A percentile compares a stretch with the other conserved stretches of the same genome.
Conservation (phyloP, 306 rosid species). For the Inga leiocalycina region DNA sequence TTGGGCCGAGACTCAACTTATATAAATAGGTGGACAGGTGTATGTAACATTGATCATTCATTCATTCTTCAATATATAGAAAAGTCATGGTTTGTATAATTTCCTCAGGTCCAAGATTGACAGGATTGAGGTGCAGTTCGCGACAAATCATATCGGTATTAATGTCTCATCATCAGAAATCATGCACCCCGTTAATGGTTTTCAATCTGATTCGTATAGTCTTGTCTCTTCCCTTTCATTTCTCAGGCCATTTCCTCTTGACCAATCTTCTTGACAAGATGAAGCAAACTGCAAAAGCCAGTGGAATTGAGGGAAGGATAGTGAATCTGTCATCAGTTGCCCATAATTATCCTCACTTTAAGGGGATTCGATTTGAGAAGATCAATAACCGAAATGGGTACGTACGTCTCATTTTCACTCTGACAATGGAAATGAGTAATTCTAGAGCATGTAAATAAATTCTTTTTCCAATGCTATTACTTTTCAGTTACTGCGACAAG, state of each 20-base stretch:
- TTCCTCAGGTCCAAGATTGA: too few species aligned
- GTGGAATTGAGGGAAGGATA: constrained; percentile 89
- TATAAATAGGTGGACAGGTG: too few species aligned
- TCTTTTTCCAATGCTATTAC: background rate
- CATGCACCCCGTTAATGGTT: background rate
- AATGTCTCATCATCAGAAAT: background rate
- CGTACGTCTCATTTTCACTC: constrained; percentile 36
- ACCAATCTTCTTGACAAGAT: constrained; percentile 79
- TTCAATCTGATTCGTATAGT: background rate
- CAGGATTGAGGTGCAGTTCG: constrained; percentile 82
- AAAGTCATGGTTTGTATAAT: too few species aligned
- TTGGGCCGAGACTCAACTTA: too few species aligned
- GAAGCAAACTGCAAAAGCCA: constrained; percentile 72
- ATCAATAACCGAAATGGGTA: constrained; percentile 57
- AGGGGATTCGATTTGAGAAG: constrained; percentile 64
- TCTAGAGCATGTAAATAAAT: too few species aligned
- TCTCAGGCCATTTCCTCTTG: constrained; percentile 77
- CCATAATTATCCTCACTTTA: constrained; percentile 59
- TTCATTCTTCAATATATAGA: too few species aligned
- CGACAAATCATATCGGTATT: constrained; percentile 83
- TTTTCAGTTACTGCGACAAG: constrained; percentile 77
- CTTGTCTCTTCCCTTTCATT: background rate
- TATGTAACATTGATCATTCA: too few species aligned
- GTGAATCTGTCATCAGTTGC: constrained; percentile 88
- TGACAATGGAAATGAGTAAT: background rate